Base-by-base conservation (phyloP, 352 stramenopile genomes). In the Thalassiosira allenii region DNA sequence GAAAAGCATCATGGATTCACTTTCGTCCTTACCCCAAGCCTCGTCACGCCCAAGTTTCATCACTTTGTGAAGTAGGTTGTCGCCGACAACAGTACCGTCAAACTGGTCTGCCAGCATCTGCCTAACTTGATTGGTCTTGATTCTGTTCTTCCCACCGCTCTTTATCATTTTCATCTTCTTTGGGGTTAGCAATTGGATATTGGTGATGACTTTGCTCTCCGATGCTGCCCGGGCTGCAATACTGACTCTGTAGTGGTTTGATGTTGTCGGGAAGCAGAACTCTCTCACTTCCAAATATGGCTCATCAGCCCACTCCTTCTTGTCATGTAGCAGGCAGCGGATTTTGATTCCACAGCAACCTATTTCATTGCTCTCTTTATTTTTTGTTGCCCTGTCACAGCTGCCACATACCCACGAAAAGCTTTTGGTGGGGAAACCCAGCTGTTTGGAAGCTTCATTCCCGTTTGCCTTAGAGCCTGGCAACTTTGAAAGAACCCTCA, bases 1-100 rank as follows among this genome's bases (percentile, higher is more conserved):
- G n/a, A 76, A 76, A 33, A 68, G 30, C 17, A 41, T 43, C 56
- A 76, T 76, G 3, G 54, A 68, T 25, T 76, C 67, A 30, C 37
- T 14, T 14, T 76, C 41, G 32, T 51, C 20, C 1, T 0, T n/a
- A 52, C 67, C 67, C 37, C 37, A 76, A 54, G 14, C 33, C 4
- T 53, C 32, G 40, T 69, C 37, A 41, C 54, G 54, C 9, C 67
- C 56, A 23, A 63, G 61, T 29, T 14, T 69, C 56, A 77, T 64
- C 8, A 69, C 43, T 47, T 34, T 0, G 14, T 70, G 8, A 2
- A 69, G 1, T 20, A 62, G 34, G 14, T 40, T 3, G 0, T 53
- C 25, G 0, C 9, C 22, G n/a, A 63, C n/a, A 5, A 57, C 32
- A 11, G 61, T 1, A 27, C 67, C 56, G 17, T 47, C 9, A n/a